phyloP scores from a whole-genome alignment of 345 rosid genomes.

The Leavenworthia alabamica region DNA sequence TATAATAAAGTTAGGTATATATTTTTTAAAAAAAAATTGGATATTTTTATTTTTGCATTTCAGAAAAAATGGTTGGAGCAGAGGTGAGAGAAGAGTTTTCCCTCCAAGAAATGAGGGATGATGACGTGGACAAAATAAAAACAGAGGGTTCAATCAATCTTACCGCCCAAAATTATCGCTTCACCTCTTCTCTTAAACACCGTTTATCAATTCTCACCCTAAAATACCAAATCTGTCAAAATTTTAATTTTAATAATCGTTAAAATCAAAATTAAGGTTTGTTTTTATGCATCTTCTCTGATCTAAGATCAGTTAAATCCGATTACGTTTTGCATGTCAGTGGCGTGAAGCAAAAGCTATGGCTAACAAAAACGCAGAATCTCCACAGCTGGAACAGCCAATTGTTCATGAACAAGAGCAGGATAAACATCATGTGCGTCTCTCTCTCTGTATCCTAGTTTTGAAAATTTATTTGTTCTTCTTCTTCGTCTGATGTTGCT shows the following conservation, averaged over 20 bases:
- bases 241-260: background rate
- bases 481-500: too few relatives aligned
- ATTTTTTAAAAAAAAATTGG: too few relatives aligned
- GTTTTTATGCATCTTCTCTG: too few relatives aligned
- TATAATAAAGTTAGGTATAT: too few relatives aligned
- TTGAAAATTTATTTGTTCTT: background rate
- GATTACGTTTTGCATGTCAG: too few relatives aligned
- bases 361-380: too few relatives aligned
- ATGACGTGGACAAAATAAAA: conserved; percentile 43
- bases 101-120: conserved; percentile 28
- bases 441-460: background rate
- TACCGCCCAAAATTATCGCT: conserved; percentile 23
- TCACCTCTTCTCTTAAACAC: conserved; percentile 17
- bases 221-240: background rate
- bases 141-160: conserved; percentile 25
- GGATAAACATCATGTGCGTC: too few relatives aligned
- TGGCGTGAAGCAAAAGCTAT: too few relatives aligned
- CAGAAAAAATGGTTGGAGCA: background rate
- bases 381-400: too few relatives aligned
- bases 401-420: too few relatives aligned
- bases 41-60: background rate
- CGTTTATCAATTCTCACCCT: conserved; percentile 2
- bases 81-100: conserved; percentile 11
- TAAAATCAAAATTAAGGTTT: background rate
- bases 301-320: too few relatives aligned